Base-by-base conservation (phyloP, 2,329 filamentous ascomycete genomes). In the Fusarium coicis region DNA sequence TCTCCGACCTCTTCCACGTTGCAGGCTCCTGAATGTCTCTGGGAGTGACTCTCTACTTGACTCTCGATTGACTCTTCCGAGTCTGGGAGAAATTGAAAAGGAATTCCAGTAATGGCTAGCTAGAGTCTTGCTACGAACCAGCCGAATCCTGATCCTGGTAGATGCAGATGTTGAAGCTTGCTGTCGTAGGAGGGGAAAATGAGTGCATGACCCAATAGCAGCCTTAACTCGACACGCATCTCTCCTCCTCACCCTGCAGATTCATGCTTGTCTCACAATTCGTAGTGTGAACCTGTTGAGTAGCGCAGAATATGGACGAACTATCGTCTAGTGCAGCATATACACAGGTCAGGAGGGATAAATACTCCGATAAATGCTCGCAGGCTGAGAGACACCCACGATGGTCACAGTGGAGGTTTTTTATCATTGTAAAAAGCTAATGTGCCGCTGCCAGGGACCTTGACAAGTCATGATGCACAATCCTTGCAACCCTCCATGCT, bases 381-480 rank as follows among this genome's bases (percentile, higher is more conserved):
- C 42, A 39, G 64, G n/a, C 54, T 39, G 46, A 36, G 36, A 54
- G n/a, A 59, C 44, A 65, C 50, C 28, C 34, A 54, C 10, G 23
- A 40, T n/a, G 34, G 34, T 40, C 37, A 34, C 54, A 64, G 62
- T 42, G 63, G 62, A 52, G 59, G 61, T 57, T 52, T 52, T 60
- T 56, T 39, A 56, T 15, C 28, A 60, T 50, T 44, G 53, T 49
- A 30, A 23, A 43, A 56, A 64, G 46, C 66, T 74, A 71, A 68
- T 60, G 63, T 77, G 64, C 66, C 68, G 68, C 56, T 69, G 68
- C 68, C 64, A 72, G 75, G 75, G 66, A 69, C 63, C 59, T 63
- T 64, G 71, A 60, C 73, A 75, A 62, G 65, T 53, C 56, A 72
- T 66, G 53, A 73, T 66, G 72, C 55, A 65, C 34, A 52, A 68